These are phyloP conservation scores for Colletotrichum orchidophilum DNA, from an alignment of 2,329 filamentous ascomycete species.

Conservation along the genomic window DNA sequence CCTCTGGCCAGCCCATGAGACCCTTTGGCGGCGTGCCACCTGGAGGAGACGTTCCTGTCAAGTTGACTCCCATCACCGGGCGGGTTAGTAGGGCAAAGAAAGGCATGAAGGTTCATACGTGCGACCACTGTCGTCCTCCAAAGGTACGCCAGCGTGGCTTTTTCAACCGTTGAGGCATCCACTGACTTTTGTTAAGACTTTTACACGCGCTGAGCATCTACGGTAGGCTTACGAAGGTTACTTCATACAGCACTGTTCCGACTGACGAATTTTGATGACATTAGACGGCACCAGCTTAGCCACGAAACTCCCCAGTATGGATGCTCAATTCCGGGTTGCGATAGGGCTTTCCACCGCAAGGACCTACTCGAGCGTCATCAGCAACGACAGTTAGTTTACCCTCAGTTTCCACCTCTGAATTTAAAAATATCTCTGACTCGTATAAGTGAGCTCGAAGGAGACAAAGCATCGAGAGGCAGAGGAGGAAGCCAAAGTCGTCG, in stretches of 20 bases:
- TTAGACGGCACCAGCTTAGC: constrained; percentile 68
- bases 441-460: constrained; percentile 33
- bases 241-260: neutral
- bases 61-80: constrained; percentile 65
- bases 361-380: constrained; percentile 69
- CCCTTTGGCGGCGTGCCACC: constrained; percentile 48
- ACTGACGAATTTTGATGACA: constrained; percentile 19
- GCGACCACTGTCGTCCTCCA: constrained; percentile 59
- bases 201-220: constrained; percentile 70
- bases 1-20: constrained; percentile 47
- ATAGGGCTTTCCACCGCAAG: constrained; percentile 65
- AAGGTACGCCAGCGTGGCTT: constrained; percentile 51
- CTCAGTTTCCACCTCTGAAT: neutral
- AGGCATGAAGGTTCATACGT: constrained; percentile 66
- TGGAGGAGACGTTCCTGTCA: constrained; percentile 53
- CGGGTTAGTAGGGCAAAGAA: constrained; percentile 68
- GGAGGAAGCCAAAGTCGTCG: constrained; percentile 26
- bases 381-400: constrained; percentile 54
- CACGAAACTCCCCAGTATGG: constrained; percentile 63
- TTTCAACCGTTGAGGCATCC: neutral
- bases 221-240: constrained; percentile 51
- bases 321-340: constrained; percentile 64
- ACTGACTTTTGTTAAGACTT: constrained; percentile 58
- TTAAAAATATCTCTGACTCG: constrained; percentile 16
- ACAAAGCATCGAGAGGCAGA: constrained; percentile 24